Conservation (phyloP, 129 eudicot species). For the Saposhnikovia divaricata region DNA sequence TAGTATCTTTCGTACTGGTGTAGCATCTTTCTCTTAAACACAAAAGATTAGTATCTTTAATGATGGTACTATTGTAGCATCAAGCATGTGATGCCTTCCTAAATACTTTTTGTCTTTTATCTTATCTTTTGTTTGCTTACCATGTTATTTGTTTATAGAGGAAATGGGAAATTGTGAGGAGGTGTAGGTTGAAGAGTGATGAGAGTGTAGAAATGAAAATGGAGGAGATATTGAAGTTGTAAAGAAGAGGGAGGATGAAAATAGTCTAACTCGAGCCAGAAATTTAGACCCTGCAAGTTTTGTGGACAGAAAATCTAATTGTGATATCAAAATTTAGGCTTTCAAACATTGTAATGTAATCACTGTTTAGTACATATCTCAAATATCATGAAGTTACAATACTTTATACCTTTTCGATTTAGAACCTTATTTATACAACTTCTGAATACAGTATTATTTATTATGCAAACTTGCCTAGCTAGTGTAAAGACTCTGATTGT, state of each 20-base stretch:
- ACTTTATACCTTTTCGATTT: not conserved
- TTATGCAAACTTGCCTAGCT: not conserved
- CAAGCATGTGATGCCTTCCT: too few species aligned
- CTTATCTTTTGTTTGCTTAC: too few species aligned
- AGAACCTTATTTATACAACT: not conserved
- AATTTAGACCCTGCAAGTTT: not conserved
- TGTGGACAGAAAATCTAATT: not conserved
- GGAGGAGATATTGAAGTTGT: not conserved
- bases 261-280: not conserved
- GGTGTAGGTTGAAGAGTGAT: not conserved
- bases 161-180: too few species aligned
- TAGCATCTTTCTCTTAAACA: not conserved
- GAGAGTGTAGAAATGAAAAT: not conserved
- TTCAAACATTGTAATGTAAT: not conserved
- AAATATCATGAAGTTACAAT: not conserved
- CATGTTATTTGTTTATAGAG: too few species aligned
- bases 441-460: not conserved
- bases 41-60: not conserved
- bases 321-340: not conserved
- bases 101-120: too few species aligned
- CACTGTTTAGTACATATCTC: not conserved
- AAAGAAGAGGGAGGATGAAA: not conserved
- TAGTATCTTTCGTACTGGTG: not conserved
- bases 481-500: not conserved
- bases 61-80: too few species aligned